Evolutionary conservation across 2,329 filamentous ascomycete species (phyloP), one percentile per base, ranked within the genome.

Genomic region (Sclerotinia glacialis): DNA sequence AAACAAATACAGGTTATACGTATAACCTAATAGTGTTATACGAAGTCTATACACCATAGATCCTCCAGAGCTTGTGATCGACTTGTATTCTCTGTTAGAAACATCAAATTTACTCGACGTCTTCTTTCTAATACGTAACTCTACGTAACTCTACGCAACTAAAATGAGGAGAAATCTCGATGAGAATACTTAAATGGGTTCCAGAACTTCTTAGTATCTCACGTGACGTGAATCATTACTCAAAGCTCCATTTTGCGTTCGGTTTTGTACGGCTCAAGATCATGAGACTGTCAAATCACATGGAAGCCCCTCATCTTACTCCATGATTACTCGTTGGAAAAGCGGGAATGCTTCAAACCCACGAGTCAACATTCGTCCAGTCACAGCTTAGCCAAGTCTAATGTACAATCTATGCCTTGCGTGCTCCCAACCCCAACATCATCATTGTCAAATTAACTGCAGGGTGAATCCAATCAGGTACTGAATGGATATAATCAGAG

Each of bases 191-290:
- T 40, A 23, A 46, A 60, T 37, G 50, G 11, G 64, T 66, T 66
- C 64, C 46, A 66, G 64, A 66, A 66, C 37, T 23, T 31, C 11
- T 47, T 47, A 16, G n/a, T 11, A 50, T 1, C 9, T 61, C 64
- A 66, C 64, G 64, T 65, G 55, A 66, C 26, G 44, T 12, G 11
- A 7, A 37, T 66, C 55, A 28, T 37, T 42, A 47, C 23, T 31
- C 47, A 42, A 18, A 60, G 14, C 0, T 31, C n/a, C 47, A 52
- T 16, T 28, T 31, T 21, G 11, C 16, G 11, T 53, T 53, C 64
- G 64, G 47, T 66, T 66, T 47, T 61, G 28, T 31, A 53, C 64
- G 64, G 64, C 56, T 66, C 47, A 66, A 53, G 21, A 60, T 31
- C 23, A 50, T 26, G 23, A 37, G 52, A 59, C 31, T 34, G 49